Percentiles rank a stretch among this genome's conserved stretches.
Evolutionary conservation across 2,329 filamentous ascomycete species (phyloP).

Genomic region (Aspergillus amoenus): DNA sequence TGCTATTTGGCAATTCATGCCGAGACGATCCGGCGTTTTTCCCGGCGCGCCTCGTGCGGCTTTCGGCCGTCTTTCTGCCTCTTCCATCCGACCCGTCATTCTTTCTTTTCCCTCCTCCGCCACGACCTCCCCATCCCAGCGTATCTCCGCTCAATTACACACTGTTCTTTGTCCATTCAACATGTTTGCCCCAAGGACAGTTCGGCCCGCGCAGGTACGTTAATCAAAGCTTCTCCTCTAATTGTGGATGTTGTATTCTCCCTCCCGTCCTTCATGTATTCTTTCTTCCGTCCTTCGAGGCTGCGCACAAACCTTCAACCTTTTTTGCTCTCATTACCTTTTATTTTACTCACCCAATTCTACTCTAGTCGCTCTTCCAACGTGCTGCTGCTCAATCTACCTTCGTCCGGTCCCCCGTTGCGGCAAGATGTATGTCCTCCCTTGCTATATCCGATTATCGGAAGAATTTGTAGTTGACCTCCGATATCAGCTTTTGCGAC

Average conservation of each 20-base stretch:
- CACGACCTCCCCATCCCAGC: not conserved
- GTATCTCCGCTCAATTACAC: conserved; percentile 10
- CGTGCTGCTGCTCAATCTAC: conserved; percentile 50
- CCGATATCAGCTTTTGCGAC: conserved; percentile 65
- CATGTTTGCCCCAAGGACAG: conserved; percentile 43
- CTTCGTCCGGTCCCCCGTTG: conserved; percentile 50
- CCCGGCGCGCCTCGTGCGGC: conserved; percentile 24
- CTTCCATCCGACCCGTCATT: conserved; percentile 1
- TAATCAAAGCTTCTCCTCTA: not conserved
- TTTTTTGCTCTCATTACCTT: not conserved
- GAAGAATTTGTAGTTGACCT: conserved; percentile 20
- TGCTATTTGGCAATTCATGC: conserved; percentile 21
- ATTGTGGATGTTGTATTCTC: not conserved
- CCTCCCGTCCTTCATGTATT: conserved; percentile 39
- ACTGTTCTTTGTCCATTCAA: conserved; percentile 19
- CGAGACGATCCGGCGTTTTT: conserved; percentile 39
- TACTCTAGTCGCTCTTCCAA: conserved; percentile 57
- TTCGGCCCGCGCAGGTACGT: conserved; percentile 43
- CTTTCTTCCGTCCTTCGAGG: conserved; percentile 39
- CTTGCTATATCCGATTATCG: not conserved
- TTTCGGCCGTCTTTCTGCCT: conserved; percentile 9
- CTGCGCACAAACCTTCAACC: conserved; percentile 49
- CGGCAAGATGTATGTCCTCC: conserved; percentile 54
- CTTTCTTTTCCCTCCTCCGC: conserved; percentile 11
- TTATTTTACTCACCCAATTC: conserved; percentile 30